These are phyloP conservation scores for Malbranchea cinnamomea DNA, from an alignment of 2,329 filamentous ascomycete species.

Conservation along the genomic window DNA sequence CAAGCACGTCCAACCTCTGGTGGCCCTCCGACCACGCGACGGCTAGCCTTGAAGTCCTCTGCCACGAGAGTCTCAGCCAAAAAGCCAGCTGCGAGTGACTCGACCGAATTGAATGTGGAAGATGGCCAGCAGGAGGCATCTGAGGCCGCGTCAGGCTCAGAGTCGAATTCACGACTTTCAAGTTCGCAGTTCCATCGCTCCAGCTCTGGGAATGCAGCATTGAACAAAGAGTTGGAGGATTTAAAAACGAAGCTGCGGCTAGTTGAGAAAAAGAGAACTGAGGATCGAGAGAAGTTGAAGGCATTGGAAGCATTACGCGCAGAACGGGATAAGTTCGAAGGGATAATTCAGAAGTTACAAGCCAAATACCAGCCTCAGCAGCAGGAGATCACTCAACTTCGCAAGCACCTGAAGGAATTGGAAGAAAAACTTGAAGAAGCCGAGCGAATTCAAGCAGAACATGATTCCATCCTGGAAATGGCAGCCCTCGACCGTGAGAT, in stretches of 20 bases:
- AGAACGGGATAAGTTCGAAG: conserved; percentile 43
- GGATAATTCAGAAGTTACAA: conserved; percentile 80
- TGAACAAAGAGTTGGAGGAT: conserved; percentile 62
- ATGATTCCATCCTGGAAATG: conserved; percentile 73
- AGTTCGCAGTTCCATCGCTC: too few species aligned
- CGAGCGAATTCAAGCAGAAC: conserved; percentile 63
- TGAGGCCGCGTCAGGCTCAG: conserved; percentile 4
- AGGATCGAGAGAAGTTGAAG: conserved; percentile 76
- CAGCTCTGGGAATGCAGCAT: conserved; percentile 33
- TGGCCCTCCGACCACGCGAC: conserved; percentile 15
- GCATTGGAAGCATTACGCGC: conserved; percentile 59
- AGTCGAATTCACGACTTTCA: conserved; percentile 14
- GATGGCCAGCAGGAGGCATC: conserved; percentile 5
- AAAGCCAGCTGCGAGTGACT: conserved; percentile 15
- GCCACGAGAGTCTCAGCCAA: conserved; percentile 13
- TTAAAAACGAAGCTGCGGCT: conserved; percentile 76
- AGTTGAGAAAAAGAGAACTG: conserved; percentile 70
- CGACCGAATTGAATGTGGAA: conserved; percentile 16
- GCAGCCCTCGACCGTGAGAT: conserved; percentile 85
- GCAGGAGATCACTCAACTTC: conserved; percentile 61
- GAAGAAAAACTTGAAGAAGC: conserved; percentile 54
- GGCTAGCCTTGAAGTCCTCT: conserved; percentile 19
- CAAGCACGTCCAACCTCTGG: conserved; percentile 12
- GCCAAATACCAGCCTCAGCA: conserved; percentile 75
- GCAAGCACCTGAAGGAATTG: conserved; percentile 62